Evolutionary conservation across 495 filamentous ascomycete genomes (phyloP).

Genomic region (Talaromyces ruber): DNA sequence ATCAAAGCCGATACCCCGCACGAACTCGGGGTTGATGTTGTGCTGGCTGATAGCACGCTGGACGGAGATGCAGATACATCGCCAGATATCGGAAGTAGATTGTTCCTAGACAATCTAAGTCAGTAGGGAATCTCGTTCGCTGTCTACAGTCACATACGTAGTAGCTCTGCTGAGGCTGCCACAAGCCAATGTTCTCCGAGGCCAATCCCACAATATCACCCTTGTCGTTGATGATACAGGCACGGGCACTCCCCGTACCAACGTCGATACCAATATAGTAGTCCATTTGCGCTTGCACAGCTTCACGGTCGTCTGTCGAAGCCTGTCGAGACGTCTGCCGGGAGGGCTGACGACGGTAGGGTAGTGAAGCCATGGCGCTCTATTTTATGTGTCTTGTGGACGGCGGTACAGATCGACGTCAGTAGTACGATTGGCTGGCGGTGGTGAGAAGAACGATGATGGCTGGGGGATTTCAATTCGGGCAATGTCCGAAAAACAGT

Average conservation of each 20-base stretch:
- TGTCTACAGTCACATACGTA: conserved; percentile 68
- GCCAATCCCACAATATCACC: conserved; percentile 91
- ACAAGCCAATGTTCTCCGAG: conserved; percentile 83
- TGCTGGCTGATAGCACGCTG: conserved; percentile 70
- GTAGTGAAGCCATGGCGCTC: conserved; percentile 15
- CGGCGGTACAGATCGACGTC: neutral
- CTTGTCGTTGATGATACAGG: conserved; percentile 83
- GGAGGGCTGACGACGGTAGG: conserved; percentile 25
- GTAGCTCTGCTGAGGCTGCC: conserved; percentile 85
- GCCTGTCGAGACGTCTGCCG: conserved; percentile 41
- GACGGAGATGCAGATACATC: conserved; percentile 75
- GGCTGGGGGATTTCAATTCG: neutral
- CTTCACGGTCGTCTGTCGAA: conserved; percentile 47
- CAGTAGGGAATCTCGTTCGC: conserved; percentile 7
- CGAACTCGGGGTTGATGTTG: conserved; percentile 58
- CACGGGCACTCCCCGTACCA: conserved; percentile 88
- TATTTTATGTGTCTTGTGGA: neutral
- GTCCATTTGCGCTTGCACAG: conserved; percentile 44
- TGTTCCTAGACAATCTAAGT: conserved; percentile 65
- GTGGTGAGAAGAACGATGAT: neutral
- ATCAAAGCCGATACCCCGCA: conserved; percentile 91
- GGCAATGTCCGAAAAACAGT: neutral
- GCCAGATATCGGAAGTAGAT: conserved; percentile 96
- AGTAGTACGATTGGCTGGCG: neutral
- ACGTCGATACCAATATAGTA: conserved; percentile 93